Base-by-base conservation (phyloP, 2,329 filamentous ascomycete genomes). In the Penicillium glabrum region DNA sequence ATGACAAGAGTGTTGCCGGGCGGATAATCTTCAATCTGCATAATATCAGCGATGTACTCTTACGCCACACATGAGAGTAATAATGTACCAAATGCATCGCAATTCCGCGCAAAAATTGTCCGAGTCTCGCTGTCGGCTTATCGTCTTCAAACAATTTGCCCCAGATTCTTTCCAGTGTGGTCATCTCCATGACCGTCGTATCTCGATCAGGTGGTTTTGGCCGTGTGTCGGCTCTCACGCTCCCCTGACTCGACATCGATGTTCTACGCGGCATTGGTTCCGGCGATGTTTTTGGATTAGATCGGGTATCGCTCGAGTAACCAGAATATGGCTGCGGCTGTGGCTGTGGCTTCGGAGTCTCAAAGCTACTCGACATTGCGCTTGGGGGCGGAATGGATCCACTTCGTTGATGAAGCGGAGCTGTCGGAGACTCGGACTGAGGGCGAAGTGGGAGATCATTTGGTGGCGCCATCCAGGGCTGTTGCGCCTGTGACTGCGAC, bases 161-260 rank as follows among this genome's bases (percentile, higher is more conserved):
- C 91, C 91, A 96, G 68, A 87, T 87, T 68, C 83, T 84, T 69
- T 93, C 89, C 27, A 89, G 73, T 1, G 83, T 83, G 1, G 83
- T 86, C 59, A 81, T 70, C 57, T 86, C 83, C 31, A 74, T 72
- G 13, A 70, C 68, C 0, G 76, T 79, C 23, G 73, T 69, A 44
- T 75, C 69, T 27, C 77, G 71, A 16, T 68, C 67, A 10, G 74
- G 72, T 13, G 69, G 69, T 53, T 68, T 75, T 3, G 77, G 76
- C 19, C 77, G 69, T 26, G 61, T 45, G 10, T 75, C 66, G 23
- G 56, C 31, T 63, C 58, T 72, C 53, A 62, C 69, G 57, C 71
- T 73, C 4, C 65, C 57, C 37, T 74, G 71, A 55, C 72, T 75
- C 5, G 69, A 68, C 23, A 75, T 68, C 10, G 76, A 77, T 7